Percentiles rank a stretch among this genome's conserved stretches.
Evolutionary conservation across 1,284 basidiomycete genomes (phyloP).

Genomic region (Omphalotus olearius): DNA sequence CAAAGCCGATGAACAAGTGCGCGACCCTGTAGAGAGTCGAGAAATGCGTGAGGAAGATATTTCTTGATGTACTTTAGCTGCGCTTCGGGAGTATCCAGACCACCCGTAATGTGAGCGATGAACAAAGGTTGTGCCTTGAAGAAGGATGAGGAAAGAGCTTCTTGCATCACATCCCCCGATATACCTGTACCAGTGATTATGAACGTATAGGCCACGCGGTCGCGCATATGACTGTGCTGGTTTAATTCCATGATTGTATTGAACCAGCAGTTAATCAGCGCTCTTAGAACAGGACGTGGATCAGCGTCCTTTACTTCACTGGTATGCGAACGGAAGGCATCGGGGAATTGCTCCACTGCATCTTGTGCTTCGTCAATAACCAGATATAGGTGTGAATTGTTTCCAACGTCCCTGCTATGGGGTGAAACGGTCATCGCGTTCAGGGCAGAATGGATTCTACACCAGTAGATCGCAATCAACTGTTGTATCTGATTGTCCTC

Average conservation of each 20-base stretch:
- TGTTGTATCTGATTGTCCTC: no score
- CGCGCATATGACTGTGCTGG: background rate
- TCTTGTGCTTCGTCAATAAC: conserved; percentile 11
- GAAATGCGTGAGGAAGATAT: conserved; percentile 4
- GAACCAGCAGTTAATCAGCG: background rate
- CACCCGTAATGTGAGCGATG: conserved; percentile 1
- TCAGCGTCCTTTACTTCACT: no score
- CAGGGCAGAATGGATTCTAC: no score
- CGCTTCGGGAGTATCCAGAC: conserved; percentile 1
- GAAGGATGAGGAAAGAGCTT: background rate
- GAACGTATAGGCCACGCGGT: background rate
- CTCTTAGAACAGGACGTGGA: background rate
- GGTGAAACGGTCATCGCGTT: no score
- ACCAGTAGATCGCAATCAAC: no score
- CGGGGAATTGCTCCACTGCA: background rate
- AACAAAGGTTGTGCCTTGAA: no score
- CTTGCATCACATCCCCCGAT: background rate
- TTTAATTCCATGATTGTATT: background rate
- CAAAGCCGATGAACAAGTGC: conserved; percentile 7
- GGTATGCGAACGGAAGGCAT: conserved; percentile 2
- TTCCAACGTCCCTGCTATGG: no score
- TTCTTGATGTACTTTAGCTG: conserved; percentile 5
- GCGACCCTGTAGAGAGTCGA: background rate
- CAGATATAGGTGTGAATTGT: background rate
- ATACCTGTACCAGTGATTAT: conserved; percentile 3